Base-by-base conservation (phyloP, 257 asterid species). In the Thymus quinquecostatus region DNA sequence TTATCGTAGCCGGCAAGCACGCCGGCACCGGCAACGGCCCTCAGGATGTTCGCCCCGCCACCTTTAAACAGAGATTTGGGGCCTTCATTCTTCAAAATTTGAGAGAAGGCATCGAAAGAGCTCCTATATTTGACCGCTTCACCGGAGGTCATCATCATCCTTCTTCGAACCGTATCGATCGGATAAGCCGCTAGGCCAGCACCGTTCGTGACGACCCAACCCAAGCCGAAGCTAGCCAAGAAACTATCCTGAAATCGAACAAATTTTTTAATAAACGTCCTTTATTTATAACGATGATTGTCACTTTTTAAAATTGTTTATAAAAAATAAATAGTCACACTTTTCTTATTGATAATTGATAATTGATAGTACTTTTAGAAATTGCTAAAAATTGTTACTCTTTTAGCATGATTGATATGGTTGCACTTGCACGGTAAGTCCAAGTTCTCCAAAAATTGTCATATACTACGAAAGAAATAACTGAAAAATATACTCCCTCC, bases 21-120 rank as follows among this genome's bases (percentile, higher is more conserved):
- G 69, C 82, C 82, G 28, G 82, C 82, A 68, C 79, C 82, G 0
- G 82, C 82, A 3, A 78, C 14, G 21, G 82, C 82, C 53, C 82
- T 62, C 12, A 78, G 79, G 64, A 78, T 73, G 72, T 78, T 78
- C 2, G 75, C 79, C 29, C 82, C 82, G 1, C 76, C 79, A 2
- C 82, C 82, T 69, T 78, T 78, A 21, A 73, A 78, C 5, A 73
- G 79, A 33, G 76, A 73, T 50, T 69, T 73, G 41, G 73, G 54
- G 7, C 79, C 79, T 76, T 78, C 79, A 2, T 78, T 78, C 65
- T 78, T 78, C 79, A 78, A 56, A 38, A 78, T 78, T 69, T 68
- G 79, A 56, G 68, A 6, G 32, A 78, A 78, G 3, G 76, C 80
- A 2, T 76, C 80, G 63, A 76, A 8, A 0, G 80, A 76, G 76